Evolutionary conservation across 108 stramenopile species (phyloP).

Genomic region (Skeletonema grethae): DNA sequence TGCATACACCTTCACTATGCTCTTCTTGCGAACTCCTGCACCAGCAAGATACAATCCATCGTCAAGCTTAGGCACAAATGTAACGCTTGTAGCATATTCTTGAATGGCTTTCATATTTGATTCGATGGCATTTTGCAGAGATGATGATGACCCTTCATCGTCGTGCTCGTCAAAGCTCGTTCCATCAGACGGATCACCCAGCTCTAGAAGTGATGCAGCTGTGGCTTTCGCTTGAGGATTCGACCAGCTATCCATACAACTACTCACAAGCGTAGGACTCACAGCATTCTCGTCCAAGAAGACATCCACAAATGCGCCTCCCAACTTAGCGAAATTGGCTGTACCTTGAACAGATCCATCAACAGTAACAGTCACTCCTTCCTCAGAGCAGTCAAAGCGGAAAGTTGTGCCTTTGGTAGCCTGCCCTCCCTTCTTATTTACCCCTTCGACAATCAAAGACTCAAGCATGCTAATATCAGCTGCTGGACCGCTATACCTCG

Average conservation of each 20-base stretch:
- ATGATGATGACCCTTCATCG: background rate
- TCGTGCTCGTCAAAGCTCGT: background rate
- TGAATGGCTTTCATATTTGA: conserved; percentile 1
- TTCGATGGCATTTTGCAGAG: background rate
- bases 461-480: conserved; percentile 52
- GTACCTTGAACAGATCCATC: conserved; percentile 67
- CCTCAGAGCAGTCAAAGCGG: conserved; percentile 65
- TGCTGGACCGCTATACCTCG: conserved; percentile 39
- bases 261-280: conserved; percentile 59
- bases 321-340: conserved; percentile 56
- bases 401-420: conserved; percentile 56
- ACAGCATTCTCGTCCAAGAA: conserved; percentile 83
- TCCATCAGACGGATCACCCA: background rate
- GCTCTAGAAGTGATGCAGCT: background rate
- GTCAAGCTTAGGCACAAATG: background rate
- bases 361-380: conserved; percentile 66
- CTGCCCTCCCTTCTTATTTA: conserved; percentile 66
- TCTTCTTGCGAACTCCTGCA: conserved; percentile 15
- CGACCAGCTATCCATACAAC: conserved; percentile 53
- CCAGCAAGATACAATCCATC: conserved; percentile 1
- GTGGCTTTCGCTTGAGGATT: background rate
- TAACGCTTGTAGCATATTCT: conserved; percentile 4
- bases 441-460: conserved; percentile 46
- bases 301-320: conserved; percentile 62
- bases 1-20: background rate